Conservation (phyloP, 2,329 filamentous ascomycete genomes). For the Aspergillus uvarum region DNA sequence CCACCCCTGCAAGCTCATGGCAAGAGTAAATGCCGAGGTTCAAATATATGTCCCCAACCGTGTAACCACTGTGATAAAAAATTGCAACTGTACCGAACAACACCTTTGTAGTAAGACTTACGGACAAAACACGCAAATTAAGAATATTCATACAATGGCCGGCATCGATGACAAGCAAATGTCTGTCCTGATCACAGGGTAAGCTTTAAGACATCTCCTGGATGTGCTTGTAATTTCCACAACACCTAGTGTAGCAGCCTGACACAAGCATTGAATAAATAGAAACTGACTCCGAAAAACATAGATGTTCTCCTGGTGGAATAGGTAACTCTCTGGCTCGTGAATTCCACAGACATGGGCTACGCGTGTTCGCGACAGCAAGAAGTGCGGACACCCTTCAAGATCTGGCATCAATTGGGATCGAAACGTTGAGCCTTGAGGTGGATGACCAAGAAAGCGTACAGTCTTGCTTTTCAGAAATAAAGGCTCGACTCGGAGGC, state of each 20-base stretch:
- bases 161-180: slow-evolving; percentile 32
- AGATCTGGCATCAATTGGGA: slow-evolving; percentile 50
- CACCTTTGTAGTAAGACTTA: not conserved
- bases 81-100: not conserved
- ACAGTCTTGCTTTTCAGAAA: slow-evolving; percentile 46
- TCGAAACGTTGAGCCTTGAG: slow-evolving; percentile 57
- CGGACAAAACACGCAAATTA: not conserved
- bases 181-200: slow-evolving; percentile 46
- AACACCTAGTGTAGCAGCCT: too few species aligned
- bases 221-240: not conserved
- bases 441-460: slow-evolving; percentile 54
- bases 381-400: slow-evolving; percentile 51
- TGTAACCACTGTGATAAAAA: too few species aligned
- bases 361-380: slow-evolving; percentile 60
- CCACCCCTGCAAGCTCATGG: not conserved
- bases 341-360: slow-evolving; percentile 55
- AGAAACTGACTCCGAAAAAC: not conserved
- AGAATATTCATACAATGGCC: slow-evolving; percentile 22
- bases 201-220: slow-evolving; percentile 15
- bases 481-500: slow-evolving; percentile 48
- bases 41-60: not conserved
- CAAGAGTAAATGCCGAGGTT: not conserved
- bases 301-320: slow-evolving; percentile 48
- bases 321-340: slow-evolving; percentile 60
- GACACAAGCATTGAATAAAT: too few species aligned